Base-by-base conservation (phyloP, 2,329 filamentous ascomycete genomes). In the Aspergillus unguis region DNA sequence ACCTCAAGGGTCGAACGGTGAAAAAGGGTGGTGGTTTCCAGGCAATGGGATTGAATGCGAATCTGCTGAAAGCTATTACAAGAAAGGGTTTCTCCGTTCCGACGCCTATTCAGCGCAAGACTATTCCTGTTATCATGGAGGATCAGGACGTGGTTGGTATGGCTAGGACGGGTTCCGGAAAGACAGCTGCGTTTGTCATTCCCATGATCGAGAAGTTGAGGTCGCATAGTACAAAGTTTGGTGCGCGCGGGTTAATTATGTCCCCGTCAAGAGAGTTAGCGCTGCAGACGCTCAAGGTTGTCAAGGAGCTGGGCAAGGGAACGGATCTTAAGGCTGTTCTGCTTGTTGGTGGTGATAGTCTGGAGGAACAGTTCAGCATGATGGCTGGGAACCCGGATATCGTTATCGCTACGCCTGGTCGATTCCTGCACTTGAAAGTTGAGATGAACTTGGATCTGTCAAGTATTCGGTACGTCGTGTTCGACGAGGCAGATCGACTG, bases 11-110 rank as follows among this genome's bases (percentile, higher is more conserved):
- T 23, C 88, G 88, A 58, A 87, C 86, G 2, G 88, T 90, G 31
- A 96, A 96, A 77, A 99, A 97, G 73, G 89, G 92, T 35, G 94
- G 94, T 64, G 94, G 92, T 48, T 99, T 99, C 68, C 94, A 99
- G 71, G 87, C 89, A 43, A 96, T 99, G 92, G 85, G 88, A 36
- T 76, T 97, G 52, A 95, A 89, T 73, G 79, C 85, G 8, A 86
- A 88, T 61, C 79, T 99, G 4, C 79, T 99, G 26, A 94, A 95
- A 67, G 90, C 94, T 2, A 97, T 99, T 59, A 83, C 88, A 9
- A 83, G 89, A 63, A 99, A 97, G 75, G 95, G 94, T 11, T 99
- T 96, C 73, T 90, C 88, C 0, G 90, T 97, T 2, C 95, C 95
- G 3, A 99, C 94, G 0, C 94, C 94, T 0, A 99, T 99, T 71